These are phyloP conservation scores for Leccinum boreale DNA, from an alignment of 768 basidiomycete species.

Conservation along the genomic window DNA sequence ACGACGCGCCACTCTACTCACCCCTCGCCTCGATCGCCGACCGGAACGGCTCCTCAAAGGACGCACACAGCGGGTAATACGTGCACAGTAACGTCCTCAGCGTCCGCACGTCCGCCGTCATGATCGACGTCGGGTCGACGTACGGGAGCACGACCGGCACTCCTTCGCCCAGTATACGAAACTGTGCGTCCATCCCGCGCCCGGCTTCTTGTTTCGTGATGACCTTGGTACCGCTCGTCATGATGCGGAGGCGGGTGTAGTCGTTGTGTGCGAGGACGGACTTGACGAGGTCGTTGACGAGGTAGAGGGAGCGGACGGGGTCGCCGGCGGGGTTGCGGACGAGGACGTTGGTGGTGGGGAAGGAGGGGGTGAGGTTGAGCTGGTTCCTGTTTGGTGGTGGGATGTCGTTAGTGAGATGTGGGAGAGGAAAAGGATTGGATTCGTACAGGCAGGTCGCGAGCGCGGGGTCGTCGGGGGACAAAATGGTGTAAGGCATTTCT, in stretches of 20 bases:
- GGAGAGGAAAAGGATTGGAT: background rate
- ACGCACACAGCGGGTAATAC: slow-evolving; percentile 76
- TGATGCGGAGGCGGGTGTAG: slow-evolving; percentile 79
- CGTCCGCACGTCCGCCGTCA: slow-evolving; percentile 52
- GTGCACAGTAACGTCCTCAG: slow-evolving; percentile 66
- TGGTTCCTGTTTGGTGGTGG: slow-evolving; percentile 49
- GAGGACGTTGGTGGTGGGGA: slow-evolving; percentile 76
- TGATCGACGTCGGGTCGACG: slow-evolving; percentile 59
- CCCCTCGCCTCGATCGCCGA: slow-evolving; percentile 49
- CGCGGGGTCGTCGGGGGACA: slow-evolving; percentile 66
- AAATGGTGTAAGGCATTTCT: slow-evolving; percentile 89
- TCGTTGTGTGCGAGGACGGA: slow-evolving; percentile 77
- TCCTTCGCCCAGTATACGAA: slow-evolving; percentile 82
- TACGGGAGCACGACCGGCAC: slow-evolving; percentile 82
- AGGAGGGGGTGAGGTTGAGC: slow-evolving; percentile 63
- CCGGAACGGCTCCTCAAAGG: slow-evolving; percentile 61
- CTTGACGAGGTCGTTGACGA: slow-evolving; percentile 84
- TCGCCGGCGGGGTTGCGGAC: slow-evolving; percentile 81
- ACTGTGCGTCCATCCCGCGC: slow-evolving; percentile 54
- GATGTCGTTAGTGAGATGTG: background rate
- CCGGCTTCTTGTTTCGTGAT: slow-evolving; percentile 86
- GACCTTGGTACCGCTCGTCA: slow-evolving; percentile 91
- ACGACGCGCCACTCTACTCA: slow-evolving; percentile 25
- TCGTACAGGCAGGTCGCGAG: slow-evolving; percentile 72
- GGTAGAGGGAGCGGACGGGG: slow-evolving; percentile 77